Evolutionary conservation across 129 eudicot species (phyloP).

Genomic region (Flaveria trinervia): DNA sequence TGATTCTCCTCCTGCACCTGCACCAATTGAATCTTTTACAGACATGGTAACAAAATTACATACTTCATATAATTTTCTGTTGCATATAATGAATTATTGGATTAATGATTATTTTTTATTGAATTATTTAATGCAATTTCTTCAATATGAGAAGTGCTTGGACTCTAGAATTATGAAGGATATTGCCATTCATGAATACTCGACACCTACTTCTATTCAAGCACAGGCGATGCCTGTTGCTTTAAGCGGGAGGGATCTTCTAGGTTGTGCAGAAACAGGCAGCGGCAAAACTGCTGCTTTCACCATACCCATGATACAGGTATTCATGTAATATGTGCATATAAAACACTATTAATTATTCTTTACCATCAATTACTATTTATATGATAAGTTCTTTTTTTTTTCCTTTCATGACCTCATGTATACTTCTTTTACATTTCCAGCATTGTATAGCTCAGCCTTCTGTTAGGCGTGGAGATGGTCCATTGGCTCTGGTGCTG

Average conservation of each 20-base stretch:
- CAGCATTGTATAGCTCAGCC: constrained; percentile 87
- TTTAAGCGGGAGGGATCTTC: constrained; percentile 80
- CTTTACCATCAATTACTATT: background rate
- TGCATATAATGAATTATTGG: background rate
- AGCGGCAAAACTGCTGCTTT: constrained; percentile 95
- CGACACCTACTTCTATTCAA: constrained; percentile 80
- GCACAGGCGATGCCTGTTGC: constrained; percentile 96
- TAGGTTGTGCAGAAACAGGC: constrained; percentile 93
- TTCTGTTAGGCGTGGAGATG: constrained; percentile 79
- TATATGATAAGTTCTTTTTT: constrained; percentile 8
- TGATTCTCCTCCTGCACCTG: constrained; percentile 69
- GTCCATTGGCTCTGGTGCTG: constrained; percentile 82
- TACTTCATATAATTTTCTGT: background rate
- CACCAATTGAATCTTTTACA: constrained; percentile 77
- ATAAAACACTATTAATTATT: background rate
- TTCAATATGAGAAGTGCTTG: constrained; percentile 44
- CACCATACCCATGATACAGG: constrained; percentile 84
- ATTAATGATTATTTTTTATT: too few species aligned
- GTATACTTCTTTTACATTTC: constrained; percentile 25
- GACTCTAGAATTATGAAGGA: constrained; percentile 69
- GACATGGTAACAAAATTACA: constrained; percentile 60
- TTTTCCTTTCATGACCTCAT: background rate
- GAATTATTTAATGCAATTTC: background rate
- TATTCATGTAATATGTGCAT: constrained; percentile 14
- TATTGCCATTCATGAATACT: constrained; percentile 68